phyloP scores from a whole-genome alignment of 2,329 filamentous ascomycete species.

The Xylaria sp. region DNA sequence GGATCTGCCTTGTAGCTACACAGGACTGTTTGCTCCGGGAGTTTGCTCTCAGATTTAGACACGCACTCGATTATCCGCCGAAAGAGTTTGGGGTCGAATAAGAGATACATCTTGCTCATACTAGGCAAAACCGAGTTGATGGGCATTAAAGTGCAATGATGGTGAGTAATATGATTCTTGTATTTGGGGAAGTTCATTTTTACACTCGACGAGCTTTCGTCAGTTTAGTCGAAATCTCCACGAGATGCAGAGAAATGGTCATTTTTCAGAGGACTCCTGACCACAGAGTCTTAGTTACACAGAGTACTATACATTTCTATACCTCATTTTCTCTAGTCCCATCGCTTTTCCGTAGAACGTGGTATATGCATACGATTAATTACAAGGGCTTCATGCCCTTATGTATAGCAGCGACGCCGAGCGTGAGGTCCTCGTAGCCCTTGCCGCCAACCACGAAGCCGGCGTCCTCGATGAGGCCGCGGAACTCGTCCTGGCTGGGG shows the following conservation, averaged over 20 bases:
- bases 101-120: not conserved
- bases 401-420: conserved; percentile 94
- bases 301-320: conserved; percentile 28
- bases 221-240: not conserved
- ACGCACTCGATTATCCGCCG: not conserved
- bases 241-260: not conserved
- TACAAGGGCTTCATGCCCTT: conserved; percentile 86
- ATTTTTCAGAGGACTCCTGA: not conserved
- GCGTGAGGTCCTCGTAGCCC: conserved; percentile 90
- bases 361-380: conserved; percentile 23
- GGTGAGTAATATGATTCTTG: not conserved
- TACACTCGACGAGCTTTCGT: conserved; percentile 3
- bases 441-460: conserved; percentile 86
- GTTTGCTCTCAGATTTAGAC: not conserved
- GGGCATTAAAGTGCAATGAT: not conserved
- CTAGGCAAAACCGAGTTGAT: too few relatives aligned
- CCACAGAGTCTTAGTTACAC: not conserved
- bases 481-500: conserved; percentile 85
- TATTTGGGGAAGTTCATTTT: not conserved
- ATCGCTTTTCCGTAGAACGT: not conserved
- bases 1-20: not conserved
- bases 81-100: not conserved
- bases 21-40: not conserved
- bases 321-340: conserved; percentile 1
- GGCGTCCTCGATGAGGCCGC: conserved; percentile 81